Evolutionary conservation across 805 yeast genomes (phyloP).

Genomic region (Kodamaea kakaduensis): DNA sequence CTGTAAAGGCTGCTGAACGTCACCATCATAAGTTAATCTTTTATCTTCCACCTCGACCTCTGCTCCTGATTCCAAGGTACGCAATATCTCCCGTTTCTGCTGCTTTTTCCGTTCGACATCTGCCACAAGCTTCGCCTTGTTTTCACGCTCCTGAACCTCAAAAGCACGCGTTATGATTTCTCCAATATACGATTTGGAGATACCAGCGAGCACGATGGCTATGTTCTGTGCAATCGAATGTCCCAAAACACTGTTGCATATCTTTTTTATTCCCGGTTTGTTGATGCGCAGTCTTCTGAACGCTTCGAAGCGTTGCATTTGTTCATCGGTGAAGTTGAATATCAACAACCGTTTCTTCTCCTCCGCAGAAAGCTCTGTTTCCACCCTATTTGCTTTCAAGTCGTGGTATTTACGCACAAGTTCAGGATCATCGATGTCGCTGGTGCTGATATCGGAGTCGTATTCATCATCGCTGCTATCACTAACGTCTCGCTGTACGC

Average conservation of each 20-base stretch:
- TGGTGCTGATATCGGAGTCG: slow-evolving; percentile 20
- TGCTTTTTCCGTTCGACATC: slow-evolving; percentile 41
- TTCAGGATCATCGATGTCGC: slow-evolving; percentile 33
- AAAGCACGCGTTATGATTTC: slow-evolving; percentile 82
- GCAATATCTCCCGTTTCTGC: slow-evolving; percentile 29
- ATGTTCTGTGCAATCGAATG: slow-evolving; percentile 78
- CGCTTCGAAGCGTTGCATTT: slow-evolving; percentile 82
- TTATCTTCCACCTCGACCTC: slow-evolving; percentile 27
- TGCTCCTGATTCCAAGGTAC: slow-evolving; percentile 38
- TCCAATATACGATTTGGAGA: slow-evolving; percentile 85
- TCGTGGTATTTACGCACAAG: slow-evolving; percentile 28
- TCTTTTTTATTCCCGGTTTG: slow-evolving; percentile 71
- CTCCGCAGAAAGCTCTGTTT: slow-evolving; percentile 37
- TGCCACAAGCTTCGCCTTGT: slow-evolving; percentile 36
- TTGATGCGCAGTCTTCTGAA: slow-evolving; percentile 65
- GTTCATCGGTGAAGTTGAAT: slow-evolving; percentile 72
- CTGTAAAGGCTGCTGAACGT: slow-evolving; percentile 54
- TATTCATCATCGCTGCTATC: slow-evolving; percentile 22
- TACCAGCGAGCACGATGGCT: slow-evolving; percentile 77
- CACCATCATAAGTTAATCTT: slow-evolving; percentile 32
- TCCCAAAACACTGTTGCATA: slow-evolving; percentile 73
- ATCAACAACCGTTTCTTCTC: slow-evolving; percentile 61
- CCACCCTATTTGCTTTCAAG: slow-evolving; percentile 29
- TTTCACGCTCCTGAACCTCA: slow-evolving; percentile 58
- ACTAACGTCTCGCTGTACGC: slow-evolving; percentile 14